A percentile compares a stretch with the other conserved stretches of the same genome.
phyloP scores from a whole-genome alignment of 2,329 filamentous ascomycete species.

The Thelonectria olida region DNA sequence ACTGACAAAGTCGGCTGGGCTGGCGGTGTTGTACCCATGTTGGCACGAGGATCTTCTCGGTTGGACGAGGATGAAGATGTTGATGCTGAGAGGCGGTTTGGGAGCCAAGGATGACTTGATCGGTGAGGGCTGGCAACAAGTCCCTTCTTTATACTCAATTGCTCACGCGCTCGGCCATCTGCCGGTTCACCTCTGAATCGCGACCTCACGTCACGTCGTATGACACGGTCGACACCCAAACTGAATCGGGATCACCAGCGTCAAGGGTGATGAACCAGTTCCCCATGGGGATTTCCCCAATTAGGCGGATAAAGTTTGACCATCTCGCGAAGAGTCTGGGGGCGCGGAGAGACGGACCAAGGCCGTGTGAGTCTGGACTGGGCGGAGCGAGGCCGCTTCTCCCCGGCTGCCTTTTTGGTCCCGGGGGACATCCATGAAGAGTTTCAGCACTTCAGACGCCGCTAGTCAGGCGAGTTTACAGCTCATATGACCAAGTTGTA shows the following conservation, averaged over 20 bases:
- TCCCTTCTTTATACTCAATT: neutral
- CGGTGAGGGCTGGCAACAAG: no score
- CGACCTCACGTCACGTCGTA: neutral
- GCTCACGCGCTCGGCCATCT: neutral
- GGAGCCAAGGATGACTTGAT: neutral
- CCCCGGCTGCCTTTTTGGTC: neutral
- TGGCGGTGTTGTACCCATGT: constrained; percentile 2
- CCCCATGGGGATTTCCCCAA: constrained; percentile 13
- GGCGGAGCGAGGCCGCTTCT: neutral
- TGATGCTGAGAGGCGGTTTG: neutral
- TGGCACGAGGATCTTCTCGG: neutral
- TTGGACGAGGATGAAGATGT: neutral
- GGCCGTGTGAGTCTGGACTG: neutral
- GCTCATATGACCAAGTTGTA: no score
- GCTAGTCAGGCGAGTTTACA: no score
- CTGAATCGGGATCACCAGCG: neutral
- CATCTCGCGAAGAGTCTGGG: neutral
- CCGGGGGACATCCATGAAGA: no score
- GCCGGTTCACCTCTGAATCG: neutral
- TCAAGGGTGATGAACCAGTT: constrained; percentile 1
- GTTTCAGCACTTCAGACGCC: no score
- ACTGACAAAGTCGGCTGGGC: constrained; percentile 17
- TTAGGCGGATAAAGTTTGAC: neutral
- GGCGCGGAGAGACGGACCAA: constrained; percentile 11
- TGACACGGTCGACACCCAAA: neutral